A percentile compares a stretch with the other conserved stretches of the same genome.
Evolutionary conservation across 768 basidiomycete genomes (phyloP).

Genomic region (Sporobolomyces pararoseus): DNA sequence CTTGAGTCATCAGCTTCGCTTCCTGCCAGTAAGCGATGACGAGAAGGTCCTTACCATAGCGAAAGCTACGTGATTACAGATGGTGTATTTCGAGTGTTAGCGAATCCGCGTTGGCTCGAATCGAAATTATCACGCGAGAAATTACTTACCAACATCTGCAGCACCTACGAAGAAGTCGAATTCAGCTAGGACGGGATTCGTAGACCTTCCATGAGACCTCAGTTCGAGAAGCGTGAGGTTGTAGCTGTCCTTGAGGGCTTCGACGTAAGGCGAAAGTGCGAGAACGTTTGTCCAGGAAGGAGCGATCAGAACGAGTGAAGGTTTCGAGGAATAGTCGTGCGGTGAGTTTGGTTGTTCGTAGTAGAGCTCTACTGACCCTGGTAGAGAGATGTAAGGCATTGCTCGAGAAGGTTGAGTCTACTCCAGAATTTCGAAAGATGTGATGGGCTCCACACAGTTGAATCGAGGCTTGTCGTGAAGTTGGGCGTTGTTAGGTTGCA

Average conservation of each 20-base stretch:
- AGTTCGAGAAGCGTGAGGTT: constrained; percentile 8
- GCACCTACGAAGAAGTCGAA: constrained; percentile 7
- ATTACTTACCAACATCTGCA: constrained; percentile 1
- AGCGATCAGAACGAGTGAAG: constrained; percentile 19
- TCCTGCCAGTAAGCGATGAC: background rate
- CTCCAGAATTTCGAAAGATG: too few relatives aligned
- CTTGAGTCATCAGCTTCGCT: background rate
- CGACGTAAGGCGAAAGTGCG: constrained; percentile 15
- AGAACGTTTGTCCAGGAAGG: constrained; percentile 11
- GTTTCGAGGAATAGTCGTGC: constrained; percentile 6
- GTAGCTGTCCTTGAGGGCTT: constrained; percentile 8
- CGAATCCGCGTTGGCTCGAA: too few relatives aligned
- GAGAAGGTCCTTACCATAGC: constrained; percentile 5
- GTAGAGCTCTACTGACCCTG: constrained; percentile 18
- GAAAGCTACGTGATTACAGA: too few relatives aligned
- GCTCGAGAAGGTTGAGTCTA: too few relatives aligned
- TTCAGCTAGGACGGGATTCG: background rate
- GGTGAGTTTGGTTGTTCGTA: constrained; percentile 21
- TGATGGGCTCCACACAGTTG: too few relatives aligned
- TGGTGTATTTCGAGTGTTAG: too few relatives aligned
- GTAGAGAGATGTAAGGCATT: constrained; percentile 14
- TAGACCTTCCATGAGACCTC: constrained; percentile 6
- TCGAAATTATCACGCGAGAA: too few relatives aligned
- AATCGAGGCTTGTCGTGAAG: too few relatives aligned
- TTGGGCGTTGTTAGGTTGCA: too few relatives aligned